Evolutionary conservation across 1,139 yeast species (phyloP).

Genomic region (Yamadazyma friedrichii): DNA sequence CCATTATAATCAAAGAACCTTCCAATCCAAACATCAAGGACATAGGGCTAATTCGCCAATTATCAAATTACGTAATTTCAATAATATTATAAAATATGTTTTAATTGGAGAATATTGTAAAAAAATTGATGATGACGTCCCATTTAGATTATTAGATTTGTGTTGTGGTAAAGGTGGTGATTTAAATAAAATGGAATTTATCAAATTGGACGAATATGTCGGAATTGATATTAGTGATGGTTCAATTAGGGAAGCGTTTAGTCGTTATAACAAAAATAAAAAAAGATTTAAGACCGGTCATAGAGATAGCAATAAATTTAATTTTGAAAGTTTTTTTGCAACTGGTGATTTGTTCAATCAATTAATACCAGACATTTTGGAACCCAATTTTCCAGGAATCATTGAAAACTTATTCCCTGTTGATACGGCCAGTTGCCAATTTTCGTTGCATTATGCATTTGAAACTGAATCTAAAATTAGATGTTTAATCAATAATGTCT

Average conservation of each 20-base stretch:
- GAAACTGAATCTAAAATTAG: slow-evolving; percentile 80
- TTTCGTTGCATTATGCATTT: slow-evolving; percentile 92
- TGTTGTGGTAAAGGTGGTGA: slow-evolving; percentile 99
- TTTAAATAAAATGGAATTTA: slow-evolving; percentile 81
- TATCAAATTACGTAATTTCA: slow-evolving; percentile 81
- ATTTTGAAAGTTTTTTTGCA: slow-evolving; percentile 75
- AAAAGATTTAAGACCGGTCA: slow-evolving; percentile 38
- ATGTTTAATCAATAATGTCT: slow-evolving; percentile 68
- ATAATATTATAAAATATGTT: slow-evolving; percentile 87
- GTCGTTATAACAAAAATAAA: slow-evolving; percentile 56
- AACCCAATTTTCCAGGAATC: slow-evolving; percentile 51
- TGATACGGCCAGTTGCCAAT: slow-evolving; percentile 86
- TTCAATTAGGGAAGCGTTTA: slow-evolving; percentile 80
- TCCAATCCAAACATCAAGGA: slow-evolving; percentile 59
- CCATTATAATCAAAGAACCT: slow-evolving; percentile 86
- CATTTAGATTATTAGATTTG: slow-evolving; percentile 60
- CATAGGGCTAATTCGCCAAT: slow-evolving; percentile 77
- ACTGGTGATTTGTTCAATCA: slow-evolving; percentile 89
- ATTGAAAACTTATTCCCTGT: slow-evolving; percentile 74
- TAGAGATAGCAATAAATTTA: slow-evolving; percentile 47
- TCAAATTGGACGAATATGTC: slow-evolving; percentile 69
- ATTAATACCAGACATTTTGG: slow-evolving; percentile 69
- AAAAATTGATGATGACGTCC: slow-evolving; percentile 29
- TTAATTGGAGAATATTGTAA: slow-evolving; percentile 61
- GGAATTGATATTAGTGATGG: slow-evolving; percentile 93